Conservation (phyloP, 2,329 filamentous ascomycete genomes). For the Biscogniauxia mediterranea region DNA sequence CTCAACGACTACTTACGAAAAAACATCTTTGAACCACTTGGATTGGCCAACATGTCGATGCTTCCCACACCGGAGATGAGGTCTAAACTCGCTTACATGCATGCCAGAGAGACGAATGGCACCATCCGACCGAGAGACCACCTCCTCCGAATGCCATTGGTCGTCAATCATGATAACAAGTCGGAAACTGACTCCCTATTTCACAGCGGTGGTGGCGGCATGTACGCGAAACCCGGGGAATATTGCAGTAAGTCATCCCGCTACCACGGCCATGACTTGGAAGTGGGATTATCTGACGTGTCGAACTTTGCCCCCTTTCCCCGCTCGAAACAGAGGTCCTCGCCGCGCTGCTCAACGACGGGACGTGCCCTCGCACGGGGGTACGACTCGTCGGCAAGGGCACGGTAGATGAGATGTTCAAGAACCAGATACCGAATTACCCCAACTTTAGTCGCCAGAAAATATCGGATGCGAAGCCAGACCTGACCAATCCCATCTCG, state of each 20-base stretch:
- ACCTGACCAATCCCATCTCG: constrained; percentile 44
- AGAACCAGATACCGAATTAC: constrained; percentile 57
- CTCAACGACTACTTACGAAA: constrained; percentile 50
- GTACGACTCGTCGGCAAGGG: constrained; percentile 51
- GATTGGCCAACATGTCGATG: constrained; percentile 52
- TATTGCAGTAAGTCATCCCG: constrained; percentile 49
- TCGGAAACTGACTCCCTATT: constrained; percentile 44
- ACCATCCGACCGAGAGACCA: constrained; percentile 46
- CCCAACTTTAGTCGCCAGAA: constrained; percentile 50
- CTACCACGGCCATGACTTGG: neutral
- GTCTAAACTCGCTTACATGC: constrained; percentile 54
- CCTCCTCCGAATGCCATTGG: constrained; percentile 44
- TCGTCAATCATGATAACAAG: constrained; percentile 38
- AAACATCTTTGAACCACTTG: constrained; percentile 47
- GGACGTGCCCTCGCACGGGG: constrained; percentile 56
- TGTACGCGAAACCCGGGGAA: constrained; percentile 58
- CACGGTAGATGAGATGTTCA: constrained; percentile 64
- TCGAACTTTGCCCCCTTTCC: neutral
- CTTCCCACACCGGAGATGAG: constrained; percentile 55
- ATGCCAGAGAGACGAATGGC: constrained; percentile 48
- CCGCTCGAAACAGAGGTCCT: constrained; percentile 49
- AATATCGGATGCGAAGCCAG: constrained; percentile 46
- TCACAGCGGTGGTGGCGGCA: constrained; percentile 61
- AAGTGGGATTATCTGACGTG: neutral
- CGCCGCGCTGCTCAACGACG: constrained; percentile 61